A percentile compares a stretch with the other conserved stretches of the same genome.
These are phyloP conservation scores for Monilinia fructigena DNA, from an alignment of 2,329 filamentous ascomycete species.

Conservation along the genomic window DNA sequence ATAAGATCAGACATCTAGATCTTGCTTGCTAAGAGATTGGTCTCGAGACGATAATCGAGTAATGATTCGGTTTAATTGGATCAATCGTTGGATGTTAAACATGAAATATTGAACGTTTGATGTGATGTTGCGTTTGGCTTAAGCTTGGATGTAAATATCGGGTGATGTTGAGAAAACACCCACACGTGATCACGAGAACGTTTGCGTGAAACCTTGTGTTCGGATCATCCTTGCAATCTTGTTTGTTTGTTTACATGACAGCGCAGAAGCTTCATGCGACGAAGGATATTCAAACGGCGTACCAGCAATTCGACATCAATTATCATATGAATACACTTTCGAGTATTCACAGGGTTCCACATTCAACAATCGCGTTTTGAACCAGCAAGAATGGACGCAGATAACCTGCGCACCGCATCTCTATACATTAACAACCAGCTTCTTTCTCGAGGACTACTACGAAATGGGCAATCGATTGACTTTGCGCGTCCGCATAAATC, in stretches of 20 bases:
- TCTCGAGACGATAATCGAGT: background rate
- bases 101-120: background rate
- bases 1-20: background rate
- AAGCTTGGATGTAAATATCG: background rate
- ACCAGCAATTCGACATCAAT: background rate
- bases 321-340: constrained; percentile 4
- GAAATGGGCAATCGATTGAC: constrained; percentile 73
- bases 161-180: background rate
- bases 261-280: constrained; percentile 20
- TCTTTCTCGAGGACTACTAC: constrained; percentile 62
- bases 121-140: background rate
- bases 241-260: constrained; percentile 24
- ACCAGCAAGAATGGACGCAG: constrained; percentile 40
- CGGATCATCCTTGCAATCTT: constrained; percentile 1
- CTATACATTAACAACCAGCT: constrained; percentile 73
- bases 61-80: too few relatives aligned
- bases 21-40: background rate
- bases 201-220: constrained; percentile 1
- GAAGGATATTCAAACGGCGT: constrained; percentile 1
- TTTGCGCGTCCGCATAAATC: constrained; percentile 71
- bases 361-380: background rate
- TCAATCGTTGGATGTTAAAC: background rate
- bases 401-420: constrained; percentile 65
- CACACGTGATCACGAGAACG: constrained; percentile 16
- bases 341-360: background rate